Percentiles rank a stretch among this genome's conserved stretches.
Conservation (phyloP, 176 grass and related monocot genomes). For the Ensete ventricosum region DNA sequence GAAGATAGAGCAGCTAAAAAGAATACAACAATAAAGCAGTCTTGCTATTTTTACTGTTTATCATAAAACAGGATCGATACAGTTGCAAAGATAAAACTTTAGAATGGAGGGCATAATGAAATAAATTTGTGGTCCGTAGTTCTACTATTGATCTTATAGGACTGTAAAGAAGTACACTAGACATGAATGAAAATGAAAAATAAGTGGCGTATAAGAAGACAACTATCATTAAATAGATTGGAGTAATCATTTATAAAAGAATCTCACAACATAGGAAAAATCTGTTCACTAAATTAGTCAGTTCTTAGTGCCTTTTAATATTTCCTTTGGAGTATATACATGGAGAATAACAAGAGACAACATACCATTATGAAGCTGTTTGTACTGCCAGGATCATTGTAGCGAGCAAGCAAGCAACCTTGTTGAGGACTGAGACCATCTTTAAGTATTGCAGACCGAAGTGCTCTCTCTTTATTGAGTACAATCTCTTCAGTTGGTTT, state of each 20-base stretch:
- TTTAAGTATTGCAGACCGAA: slow-evolving; percentile 44
- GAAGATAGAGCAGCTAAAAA: not conserved
- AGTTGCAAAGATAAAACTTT: no score
- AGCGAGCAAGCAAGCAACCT: slow-evolving; percentile 80
- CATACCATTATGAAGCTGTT: slow-evolving; percentile 77
- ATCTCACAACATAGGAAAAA: not conserved
- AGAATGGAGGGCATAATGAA: no score
- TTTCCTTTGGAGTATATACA: not conserved
- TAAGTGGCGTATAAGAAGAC: no score
- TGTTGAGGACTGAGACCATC: slow-evolving; percentile 58
- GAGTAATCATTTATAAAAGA: no score
- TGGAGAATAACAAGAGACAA: slow-evolving; percentile 1
- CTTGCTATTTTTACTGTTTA: no score
- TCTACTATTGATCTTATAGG: no score
- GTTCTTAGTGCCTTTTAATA: not conserved
- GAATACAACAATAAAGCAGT: not conserved
- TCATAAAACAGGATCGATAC: no score
- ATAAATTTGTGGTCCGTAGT: no score
- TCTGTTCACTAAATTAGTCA: not conserved
- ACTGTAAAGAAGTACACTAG: no score
- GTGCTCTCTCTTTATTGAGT: slow-evolving; percentile 40
- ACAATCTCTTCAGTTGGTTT: slow-evolving; percentile 64
- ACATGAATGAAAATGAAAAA: no score
- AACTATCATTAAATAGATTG: no score
- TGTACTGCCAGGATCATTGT: slow-evolving; percentile 80